Base-by-base conservation (phyloP, 306 rosid genomes). In the Parietaria judaica region DNA sequence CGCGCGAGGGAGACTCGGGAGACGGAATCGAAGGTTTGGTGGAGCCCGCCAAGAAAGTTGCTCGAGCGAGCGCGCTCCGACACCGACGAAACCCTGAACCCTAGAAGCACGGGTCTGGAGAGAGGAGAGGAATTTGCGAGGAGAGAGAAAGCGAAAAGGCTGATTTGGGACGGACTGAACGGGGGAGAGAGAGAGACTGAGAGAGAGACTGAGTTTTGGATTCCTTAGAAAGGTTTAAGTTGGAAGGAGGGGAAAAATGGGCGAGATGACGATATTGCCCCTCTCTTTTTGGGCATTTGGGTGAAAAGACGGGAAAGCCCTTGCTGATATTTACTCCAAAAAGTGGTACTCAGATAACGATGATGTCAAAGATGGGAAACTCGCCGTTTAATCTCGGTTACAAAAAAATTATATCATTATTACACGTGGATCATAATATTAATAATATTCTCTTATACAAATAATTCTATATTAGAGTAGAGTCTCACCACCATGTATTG, bases 1-100 rank as follows among this genome's bases (percentile, higher is more conserved):
- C 11, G 14, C 9, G 36, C 15, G 74, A 3, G 67, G 66, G 54
- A 38, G 67, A 63, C 51, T 60, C 35, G 71, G 70, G 38, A 35
- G 67, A 9, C 9, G 67, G 36, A 64, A 49, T 68, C 3, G 50
- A 71, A 43, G 76, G 54, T 34, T 78, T 83, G 7, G 44, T 7
- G 5, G 37, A n/a, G 4, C 81, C 87, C 54, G 82, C 91, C 89
- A 71, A 75, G 41, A 7, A 11, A 7, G 31, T 56, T 7, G n/a
- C n/a, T n/a, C n/a, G n/a, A 5, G 16, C 8, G 44, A 36, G 44
- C 11, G 36, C 14, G 14, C 52, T 14, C 52, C 3, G 12, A 49
- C 3, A 8, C 12, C 52, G 52, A 49, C 52, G 44, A 56, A 56
- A 56, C 60, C 60, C 41, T 34, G 36, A 56, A 52, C 56, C 56